phyloP scores from a whole-genome alignment of 257 asterid species.

The Echium plantagineum region DNA sequence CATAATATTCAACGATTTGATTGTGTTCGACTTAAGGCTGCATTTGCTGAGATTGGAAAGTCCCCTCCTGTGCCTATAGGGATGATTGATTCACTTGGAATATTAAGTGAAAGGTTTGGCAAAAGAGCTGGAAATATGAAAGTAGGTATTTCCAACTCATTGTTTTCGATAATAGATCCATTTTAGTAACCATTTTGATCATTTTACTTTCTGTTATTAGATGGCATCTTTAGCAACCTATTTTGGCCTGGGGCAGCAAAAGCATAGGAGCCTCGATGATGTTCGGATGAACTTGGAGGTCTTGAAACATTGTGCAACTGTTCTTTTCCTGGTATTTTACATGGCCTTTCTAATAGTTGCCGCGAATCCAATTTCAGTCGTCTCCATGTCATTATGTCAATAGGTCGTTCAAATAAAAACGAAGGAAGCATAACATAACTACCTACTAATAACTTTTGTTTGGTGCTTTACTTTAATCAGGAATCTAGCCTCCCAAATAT shows the following conservation, averaged over 20 bases:
- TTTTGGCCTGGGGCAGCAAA: constrained; percentile 84
- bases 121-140: constrained; percentile 28
- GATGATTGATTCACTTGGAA: constrained; percentile 20
- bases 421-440: no score
- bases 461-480: not conserved
- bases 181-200: constrained; percentile 3
- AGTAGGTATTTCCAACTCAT: constrained; percentile 2
- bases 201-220: constrained; percentile 18
- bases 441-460: not conserved
- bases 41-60: constrained; percentile 20
- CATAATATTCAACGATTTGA: constrained; percentile 24
- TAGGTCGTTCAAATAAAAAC: not conserved
- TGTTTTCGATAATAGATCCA: not conserved
- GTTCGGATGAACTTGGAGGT: constrained; percentile 15
- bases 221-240: constrained; percentile 87
- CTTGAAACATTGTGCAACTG: constrained; percentile 14
- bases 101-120: constrained; percentile 21
- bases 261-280: constrained; percentile 30
- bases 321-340: constrained; percentile 8
- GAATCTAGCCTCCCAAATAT: constrained; percentile 1
- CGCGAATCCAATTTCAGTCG: no score
- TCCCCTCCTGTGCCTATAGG: constrained; percentile 23
- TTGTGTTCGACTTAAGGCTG: constrained; percentile 20
- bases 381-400: not conserved
- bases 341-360: not conserved